Base-by-base conservation (phyloP, 129 eudicot species). In the Chrysanthemum seticuspe region DNA sequence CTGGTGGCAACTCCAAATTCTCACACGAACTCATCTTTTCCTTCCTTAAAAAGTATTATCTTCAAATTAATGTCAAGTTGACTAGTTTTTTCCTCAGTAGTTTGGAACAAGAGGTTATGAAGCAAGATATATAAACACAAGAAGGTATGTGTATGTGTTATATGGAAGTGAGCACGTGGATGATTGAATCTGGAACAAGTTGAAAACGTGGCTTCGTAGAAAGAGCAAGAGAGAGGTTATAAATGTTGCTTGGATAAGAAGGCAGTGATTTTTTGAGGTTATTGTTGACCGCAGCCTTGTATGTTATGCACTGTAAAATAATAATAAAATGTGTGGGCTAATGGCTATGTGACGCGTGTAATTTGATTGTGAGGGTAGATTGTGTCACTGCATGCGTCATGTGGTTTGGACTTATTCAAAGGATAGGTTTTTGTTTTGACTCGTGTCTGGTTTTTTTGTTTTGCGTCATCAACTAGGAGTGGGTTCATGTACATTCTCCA, bases 341-440 rank as follows among this genome's bases (percentile, higher is more conserved):
- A 80, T 76, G 71, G 59, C 16, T 2, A 1, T 40, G 49, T 18
- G 76, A 76, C 84, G 71, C 80, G 84, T 83, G 19, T 67, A 0
- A n/a, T 45, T 10, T 8, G 40, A 52, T 74, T 62, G 81, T 68
- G 62, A 58, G 13, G 81, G 81, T 51, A 3, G 55, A 67, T 76
- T 59, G 51, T 58, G 87, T 84, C 84, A 84, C 63, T 80, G 87
- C 87, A 49, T 80, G 11, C 85, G 85, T 80, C 82, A 80, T 34
- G 74, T 52, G 10, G 70, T 59, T 76, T 79, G 76, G 80, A 82
- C 72, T 0, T 49, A 49, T 61, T 1, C 53, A 59, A 63, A 40
- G 62, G 57, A 34, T 76, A 50, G 62, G 70, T 68, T 62, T 21
- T 40, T 14, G 34, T 18, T 68, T 67, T 79, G 83, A 79, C 83